Evolutionary conservation across 2,329 filamentous ascomycete species (phyloP), one percentile per base, ranked within the genome.

Genomic region (Curvularia lunata): DNA sequence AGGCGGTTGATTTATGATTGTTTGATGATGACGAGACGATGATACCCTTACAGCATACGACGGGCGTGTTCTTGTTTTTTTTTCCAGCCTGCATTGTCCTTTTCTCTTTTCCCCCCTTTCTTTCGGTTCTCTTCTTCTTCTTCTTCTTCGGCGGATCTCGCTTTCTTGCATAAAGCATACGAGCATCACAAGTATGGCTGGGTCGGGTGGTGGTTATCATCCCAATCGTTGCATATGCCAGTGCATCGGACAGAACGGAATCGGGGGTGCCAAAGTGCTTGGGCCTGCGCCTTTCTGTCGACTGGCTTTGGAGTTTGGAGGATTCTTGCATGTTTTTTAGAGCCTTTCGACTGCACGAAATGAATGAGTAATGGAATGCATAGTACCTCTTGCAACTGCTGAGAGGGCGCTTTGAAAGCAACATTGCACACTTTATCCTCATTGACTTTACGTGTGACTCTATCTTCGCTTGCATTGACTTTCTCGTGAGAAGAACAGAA

Each of bases 231-330:
- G 65, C 67, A 70, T 71, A 68, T 67, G 55, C 63, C 59, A 64
- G 59, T 30, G 9, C 62, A 62, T 65, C 6, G 8, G 60, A 62
- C 51, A 21, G 61, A 59, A 62, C 50, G 18, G 61, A 63, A 60
- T 56, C 62, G 58, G 50, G 70, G 71, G 73, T 72, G 68, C 73
- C 73, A 73, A 75, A 75, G 73, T 74, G 73, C 73, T 75, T 74
- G 73, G 73, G 71, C 71, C 66, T 63, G 58, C 51, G 9, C 28
- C 28, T 30, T 56, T 56, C 63, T 64, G 63, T 57, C 42, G 52
- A 56, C 59, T 66, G 66, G 68, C 66, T 68, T 58, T 56, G 71
- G 70, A 67, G 71, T 74, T 73, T 53, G 61, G 53, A 23, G 48
- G 18, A 48, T 19, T n/a, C 12, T 6, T 34, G 32, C 25, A 5